Evolutionary conservation across 805 yeast species (phyloP).

Genomic region (Brettanomyces nanus): DNA sequence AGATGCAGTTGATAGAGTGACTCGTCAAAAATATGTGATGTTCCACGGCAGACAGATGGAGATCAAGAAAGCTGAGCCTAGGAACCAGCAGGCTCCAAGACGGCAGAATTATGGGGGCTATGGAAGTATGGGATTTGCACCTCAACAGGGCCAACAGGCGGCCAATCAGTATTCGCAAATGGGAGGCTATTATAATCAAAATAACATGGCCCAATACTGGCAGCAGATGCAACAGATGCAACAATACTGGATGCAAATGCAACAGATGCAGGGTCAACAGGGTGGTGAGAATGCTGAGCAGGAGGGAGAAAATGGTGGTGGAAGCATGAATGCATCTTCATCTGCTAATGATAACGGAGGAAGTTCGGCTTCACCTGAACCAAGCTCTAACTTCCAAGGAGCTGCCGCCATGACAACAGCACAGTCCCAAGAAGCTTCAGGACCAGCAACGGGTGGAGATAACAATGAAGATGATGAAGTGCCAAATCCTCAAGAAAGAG

Average conservation of each 20-base stretch:
- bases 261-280: slow-evolving; percentile 24
- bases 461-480: slow-evolving; percentile 25
- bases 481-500: slow-evolving; percentile 28
- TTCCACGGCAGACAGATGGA: slow-evolving; percentile 84
- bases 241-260: slow-evolving; percentile 28
- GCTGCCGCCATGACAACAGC: too few relatives aligned
- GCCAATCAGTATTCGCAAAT: slow-evolving; percentile 26
- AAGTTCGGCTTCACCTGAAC: neutral
- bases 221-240: slow-evolving; percentile 52
- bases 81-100: slow-evolving; percentile 46
- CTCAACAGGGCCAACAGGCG: slow-evolving; percentile 7
- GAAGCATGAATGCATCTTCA: neutral
- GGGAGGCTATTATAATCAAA: slow-evolving; percentile 21
- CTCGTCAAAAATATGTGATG: slow-evolving; percentile 70
- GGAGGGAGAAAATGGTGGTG: slow-evolving; percentile 1
- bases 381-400: neutral
- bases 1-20: slow-evolving; percentile 84
- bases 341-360: neutral
- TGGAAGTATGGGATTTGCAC: neutral
- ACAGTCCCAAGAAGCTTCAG: too few relatives aligned
- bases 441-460: slow-evolving; percentile 6
- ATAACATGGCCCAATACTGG: slow-evolving; percentile 45
- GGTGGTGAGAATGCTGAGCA: slow-evolving; percentile 9
- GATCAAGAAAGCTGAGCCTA: slow-evolving; percentile 77
- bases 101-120: slow-evolving; percentile 2